Evolutionary conservation across 129 eudicot species (phyloP).

Genomic region (Lactuca sativa): DNA sequence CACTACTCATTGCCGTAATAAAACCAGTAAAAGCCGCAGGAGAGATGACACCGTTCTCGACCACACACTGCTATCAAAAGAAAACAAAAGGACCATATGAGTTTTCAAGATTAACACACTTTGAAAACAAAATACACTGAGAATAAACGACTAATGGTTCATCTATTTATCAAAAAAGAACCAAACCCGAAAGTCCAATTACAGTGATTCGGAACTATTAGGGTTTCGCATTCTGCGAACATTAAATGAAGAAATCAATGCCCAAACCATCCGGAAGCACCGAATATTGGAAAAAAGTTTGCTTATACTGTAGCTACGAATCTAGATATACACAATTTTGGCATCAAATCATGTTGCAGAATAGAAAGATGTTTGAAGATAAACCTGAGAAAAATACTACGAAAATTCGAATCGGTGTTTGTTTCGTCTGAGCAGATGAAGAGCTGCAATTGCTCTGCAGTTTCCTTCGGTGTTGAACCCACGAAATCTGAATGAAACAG

Average conservation of each 20-base stretch:
- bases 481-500: neutral
- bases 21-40: slow-evolving; percentile 63
- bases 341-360: neutral
- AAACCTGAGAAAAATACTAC: neutral
- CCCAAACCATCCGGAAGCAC: neutral
- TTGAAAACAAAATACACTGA: neutral
- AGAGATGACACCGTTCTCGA: slow-evolving; percentile 60
- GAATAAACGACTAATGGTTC: neutral
- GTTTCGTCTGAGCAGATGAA: neutral
- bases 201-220: slow-evolving; percentile 7
- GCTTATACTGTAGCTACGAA: neutral
- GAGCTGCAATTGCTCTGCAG: slow-evolving; percentile 1
- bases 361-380: neutral
- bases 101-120: neutral
- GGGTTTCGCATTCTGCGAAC: slow-evolving; percentile 27
- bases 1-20: slow-evolving; percentile 31
- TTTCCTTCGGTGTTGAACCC: neutral
- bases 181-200: neutral
- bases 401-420: neutral
- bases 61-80: neutral
- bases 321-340: neutral
- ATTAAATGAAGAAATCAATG: neutral
- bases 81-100: neutral
- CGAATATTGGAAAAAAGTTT: neutral
- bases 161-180: neutral